These are phyloP conservation scores for Cymbopogon citratus DNA, from an alignment of 176 grass and related monocot species.

Conservation along the genomic window DNA sequence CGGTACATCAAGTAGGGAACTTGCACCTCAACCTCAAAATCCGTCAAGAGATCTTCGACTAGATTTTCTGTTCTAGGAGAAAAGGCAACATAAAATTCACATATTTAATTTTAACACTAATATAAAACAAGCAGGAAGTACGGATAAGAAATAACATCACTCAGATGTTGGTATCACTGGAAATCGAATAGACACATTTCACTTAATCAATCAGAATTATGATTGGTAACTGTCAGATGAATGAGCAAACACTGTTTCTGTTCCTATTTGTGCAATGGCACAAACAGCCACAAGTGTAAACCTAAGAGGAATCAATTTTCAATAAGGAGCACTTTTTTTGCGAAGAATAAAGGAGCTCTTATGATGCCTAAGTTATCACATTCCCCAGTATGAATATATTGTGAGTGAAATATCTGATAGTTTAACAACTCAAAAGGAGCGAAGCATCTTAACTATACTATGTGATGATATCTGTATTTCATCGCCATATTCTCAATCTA, in stretches of 20 bases:
- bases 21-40: conserved; percentile 44
- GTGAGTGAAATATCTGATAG: not conserved
- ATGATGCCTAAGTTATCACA: not conserved
- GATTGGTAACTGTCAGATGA: not conserved
- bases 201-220: not conserved
- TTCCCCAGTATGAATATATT: not conserved
- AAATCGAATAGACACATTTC: not conserved
- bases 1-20: conserved; percentile 48
- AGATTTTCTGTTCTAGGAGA: conserved; percentile 55
- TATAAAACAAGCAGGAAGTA: not conserved
- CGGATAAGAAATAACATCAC: conserved; percentile 3
- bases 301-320: not conserved
- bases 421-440: not conserved
- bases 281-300: not conserved
- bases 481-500: not conserved
- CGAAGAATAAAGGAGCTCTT: conserved; percentile 6
- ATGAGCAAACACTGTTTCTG: not conserved
- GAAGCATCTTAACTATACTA: not conserved
- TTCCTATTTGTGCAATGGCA: not conserved
- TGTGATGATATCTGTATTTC: not conserved
- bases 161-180: not conserved
- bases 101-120: not conserved
- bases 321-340: too few relatives aligned
- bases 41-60: conserved; percentile 42
- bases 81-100: not conserved